Evolutionary conservation across 2,329 filamentous ascomycete species (phyloP), one percentile per base, ranked within the genome.

Genomic region (Nothopassalora personata): DNA sequence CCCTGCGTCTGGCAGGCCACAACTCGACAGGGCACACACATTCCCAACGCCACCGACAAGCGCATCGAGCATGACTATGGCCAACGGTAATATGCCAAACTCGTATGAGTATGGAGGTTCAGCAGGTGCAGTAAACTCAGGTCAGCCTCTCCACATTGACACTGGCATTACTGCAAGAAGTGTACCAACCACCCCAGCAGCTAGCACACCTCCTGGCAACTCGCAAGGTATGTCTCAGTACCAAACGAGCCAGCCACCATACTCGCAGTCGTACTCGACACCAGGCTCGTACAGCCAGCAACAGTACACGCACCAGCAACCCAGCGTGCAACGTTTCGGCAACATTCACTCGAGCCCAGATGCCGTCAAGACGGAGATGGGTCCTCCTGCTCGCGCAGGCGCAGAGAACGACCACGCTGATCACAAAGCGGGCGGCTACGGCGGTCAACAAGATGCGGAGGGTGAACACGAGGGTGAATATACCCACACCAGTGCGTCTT

Each of bases 21-120:
- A 84, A 6, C 77, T 96, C 39, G 92, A 97, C 63, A 86, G 93
- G 54, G 88, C 91, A 15, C 89, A 96, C 73, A 96, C 91, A 1
- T 97, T 97, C 75, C 92, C 93, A 3, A 97, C 93, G 3, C 93
- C 93, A 36, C 92, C 93, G 1, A 90, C 92, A 0, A 97, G 90
- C 73, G 89, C 91, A n/a, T 94, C 91, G 0, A 90, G 91, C 74
- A 85, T 95, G 49, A 65, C 66, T 18, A 91, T 86, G 77, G 78
- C 83, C 61, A 90, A 96, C 81, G 86, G 86, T 49, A 83, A 83
- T 64, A 86, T 88, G 43, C 88, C 90, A 34, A 82, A 76, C 66
- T 88, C 83, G 45, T 96, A 93, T 73, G 88, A 92, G 71, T 97
- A 92, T 90, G 81, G 83, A 74, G 75, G 77, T 59, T 66, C 69